Evolutionary conservation across 2,329 filamentous ascomycete genomes (phyloP).

Genomic region (Penicillium sp.): DNA sequence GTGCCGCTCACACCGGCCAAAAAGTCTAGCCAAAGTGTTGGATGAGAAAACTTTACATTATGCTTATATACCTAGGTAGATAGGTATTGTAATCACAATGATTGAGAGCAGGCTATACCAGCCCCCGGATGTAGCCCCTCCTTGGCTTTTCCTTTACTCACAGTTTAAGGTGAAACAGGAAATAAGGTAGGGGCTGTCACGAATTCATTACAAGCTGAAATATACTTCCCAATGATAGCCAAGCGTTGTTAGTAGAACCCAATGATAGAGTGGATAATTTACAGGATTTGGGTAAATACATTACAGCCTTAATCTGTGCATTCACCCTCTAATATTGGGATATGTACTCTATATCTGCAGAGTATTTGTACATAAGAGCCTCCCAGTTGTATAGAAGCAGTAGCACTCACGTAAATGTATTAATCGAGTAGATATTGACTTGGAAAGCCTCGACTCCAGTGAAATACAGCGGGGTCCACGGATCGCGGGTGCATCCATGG

Average conservation of each 20-base stretch:
- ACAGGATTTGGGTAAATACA: neutral
- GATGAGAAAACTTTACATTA: too few species aligned
- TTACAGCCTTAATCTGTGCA: neutral
- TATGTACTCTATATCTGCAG: neutral
- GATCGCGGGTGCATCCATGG: conserved; percentile 1
- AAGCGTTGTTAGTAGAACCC: neutral
- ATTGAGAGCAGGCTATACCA: neutral
- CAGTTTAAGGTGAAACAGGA: conserved; percentile 7
- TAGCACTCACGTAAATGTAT: neutral
- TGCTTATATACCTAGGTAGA: too few species aligned
- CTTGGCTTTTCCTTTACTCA: neutral
- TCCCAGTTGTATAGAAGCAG: neutral
- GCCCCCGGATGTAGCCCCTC: neutral
- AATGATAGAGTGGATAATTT: neutral
- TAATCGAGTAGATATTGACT: neutral
- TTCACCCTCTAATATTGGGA: neutral
- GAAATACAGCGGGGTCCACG: neutral
- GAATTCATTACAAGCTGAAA: neutral
- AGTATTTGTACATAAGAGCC: neutral
- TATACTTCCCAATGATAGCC: neutral
- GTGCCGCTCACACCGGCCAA: too few species aligned
- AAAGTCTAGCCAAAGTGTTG: too few species aligned
- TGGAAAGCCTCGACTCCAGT: neutral
- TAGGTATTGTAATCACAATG: too few species aligned
- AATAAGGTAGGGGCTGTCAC: conserved; percentile 1